Conservation (phyloP, 2,329 filamentous ascomycete species). For the Cytospora chrysosperma region DNA sequence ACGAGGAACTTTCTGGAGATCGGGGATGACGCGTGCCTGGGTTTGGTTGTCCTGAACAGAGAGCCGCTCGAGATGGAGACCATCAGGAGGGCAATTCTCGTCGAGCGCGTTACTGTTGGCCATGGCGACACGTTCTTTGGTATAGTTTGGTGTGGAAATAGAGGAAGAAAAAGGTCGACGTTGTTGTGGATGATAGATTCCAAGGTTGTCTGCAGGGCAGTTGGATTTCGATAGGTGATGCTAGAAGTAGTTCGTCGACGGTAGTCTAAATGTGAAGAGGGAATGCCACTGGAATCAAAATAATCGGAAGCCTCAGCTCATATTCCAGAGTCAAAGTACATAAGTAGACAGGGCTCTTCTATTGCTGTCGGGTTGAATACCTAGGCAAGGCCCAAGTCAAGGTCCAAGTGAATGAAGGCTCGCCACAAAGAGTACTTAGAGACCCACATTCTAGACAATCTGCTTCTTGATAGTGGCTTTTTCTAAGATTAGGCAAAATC, state of each 20-base stretch:
- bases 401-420: not conserved
- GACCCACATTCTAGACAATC: not conserved
- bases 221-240: not conserved
- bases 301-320: not conserved
- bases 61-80: not conserved
- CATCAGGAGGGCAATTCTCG: conserved; percentile 5
- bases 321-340: not conserved
- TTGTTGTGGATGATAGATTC: not conserved
- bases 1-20: not conserved
- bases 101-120: not conserved
- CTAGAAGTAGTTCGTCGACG: not conserved
- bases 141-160: not conserved
- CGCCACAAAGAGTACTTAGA: not conserved
- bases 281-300: not conserved
- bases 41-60: not conserved
- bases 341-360: not conserved
- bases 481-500: not conserved
- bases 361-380: not conserved
- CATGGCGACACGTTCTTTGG: not conserved
- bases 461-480: not conserved
- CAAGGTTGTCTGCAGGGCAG: not conserved
- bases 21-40: not conserved
- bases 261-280: not conserved
- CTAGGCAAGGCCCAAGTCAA: not conserved
- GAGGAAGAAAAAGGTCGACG: too few species aligned